Evolutionary conservation across 352 stramenopile genomes (phyloP).

Genomic region (Phytophthora tentaculata): DNA sequence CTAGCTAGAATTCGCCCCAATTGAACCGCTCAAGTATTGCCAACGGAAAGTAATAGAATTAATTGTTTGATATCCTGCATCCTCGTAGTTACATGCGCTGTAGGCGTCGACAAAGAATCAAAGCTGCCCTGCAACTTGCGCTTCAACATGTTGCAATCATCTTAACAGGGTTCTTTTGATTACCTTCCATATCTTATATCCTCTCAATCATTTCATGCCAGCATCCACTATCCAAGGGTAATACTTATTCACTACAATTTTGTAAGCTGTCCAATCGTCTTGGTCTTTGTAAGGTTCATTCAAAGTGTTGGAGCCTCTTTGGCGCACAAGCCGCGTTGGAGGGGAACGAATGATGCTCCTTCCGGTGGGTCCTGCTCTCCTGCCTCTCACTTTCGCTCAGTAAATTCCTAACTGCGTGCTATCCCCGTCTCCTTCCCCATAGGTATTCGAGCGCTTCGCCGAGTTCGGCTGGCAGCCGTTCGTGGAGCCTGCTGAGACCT

Average conservation of each 20-base stretch:
- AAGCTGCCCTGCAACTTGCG: too few species aligned
- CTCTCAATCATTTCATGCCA: slow-evolving; percentile 2
- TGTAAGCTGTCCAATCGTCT: slow-evolving; percentile 28
- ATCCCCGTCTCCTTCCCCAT: background rate
- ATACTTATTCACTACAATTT: slow-evolving; percentile 13
- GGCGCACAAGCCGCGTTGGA: slow-evolving; percentile 37
- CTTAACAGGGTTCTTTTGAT: background rate
- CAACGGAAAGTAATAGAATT: slow-evolving; percentile 43
- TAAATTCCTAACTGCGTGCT: background rate
- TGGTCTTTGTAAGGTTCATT: slow-evolving; percentile 28
- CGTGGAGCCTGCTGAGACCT: slow-evolving; percentile 82
- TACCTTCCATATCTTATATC: slow-evolving; percentile 2
- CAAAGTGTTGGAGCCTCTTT: slow-evolving; percentile 29
- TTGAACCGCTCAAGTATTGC: slow-evolving; percentile 29
- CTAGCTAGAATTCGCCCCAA: background rate
- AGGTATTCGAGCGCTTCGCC: slow-evolving; percentile 83
- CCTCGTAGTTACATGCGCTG: background rate
- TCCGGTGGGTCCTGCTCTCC: slow-evolving; percentile 34
- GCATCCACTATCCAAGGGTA: background rate
- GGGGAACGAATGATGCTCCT: slow-evolving; percentile 52
- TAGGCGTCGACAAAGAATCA: too few species aligned
- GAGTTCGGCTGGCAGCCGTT: slow-evolving; percentile 83
- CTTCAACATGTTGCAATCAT: slow-evolving; percentile 4
- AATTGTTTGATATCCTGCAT: background rate
- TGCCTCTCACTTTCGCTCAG: background rate